These are phyloP conservation scores for Mayamaea pseudoterrestris DNA, from an alignment of 108 stramenopile species.

Conservation along the genomic window DNA sequence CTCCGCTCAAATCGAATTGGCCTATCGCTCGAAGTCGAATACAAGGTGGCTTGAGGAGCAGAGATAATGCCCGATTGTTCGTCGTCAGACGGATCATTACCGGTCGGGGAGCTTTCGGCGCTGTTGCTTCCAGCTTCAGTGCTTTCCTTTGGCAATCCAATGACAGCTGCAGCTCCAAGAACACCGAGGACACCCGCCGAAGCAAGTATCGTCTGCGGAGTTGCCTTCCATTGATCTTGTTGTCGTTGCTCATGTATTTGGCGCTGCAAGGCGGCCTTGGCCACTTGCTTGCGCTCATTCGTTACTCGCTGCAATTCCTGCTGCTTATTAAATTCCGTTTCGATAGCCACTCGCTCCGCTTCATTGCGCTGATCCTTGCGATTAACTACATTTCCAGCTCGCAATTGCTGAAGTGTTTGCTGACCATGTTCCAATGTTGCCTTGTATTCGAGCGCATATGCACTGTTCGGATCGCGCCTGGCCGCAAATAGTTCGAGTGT, in stretches of 20 bases:
- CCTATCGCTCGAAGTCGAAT: background rate
- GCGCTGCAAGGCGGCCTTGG: background rate
- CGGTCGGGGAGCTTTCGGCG: background rate
- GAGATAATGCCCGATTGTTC: background rate
- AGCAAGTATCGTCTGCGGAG: background rate
- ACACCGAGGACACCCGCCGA: background rate
- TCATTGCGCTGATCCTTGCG: slow-evolving; percentile 22
- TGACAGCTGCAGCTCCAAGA: background rate
- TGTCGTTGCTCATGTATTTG: background rate
- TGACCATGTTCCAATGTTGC: slow-evolving; percentile 14
- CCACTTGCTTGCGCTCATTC: background rate
- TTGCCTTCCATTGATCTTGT: background rate
- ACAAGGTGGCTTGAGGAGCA: no score
- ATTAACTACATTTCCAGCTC: slow-evolving; percentile 11
- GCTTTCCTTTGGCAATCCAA: background rate
- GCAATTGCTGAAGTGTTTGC: slow-evolving; percentile 11
- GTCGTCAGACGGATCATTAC: background rate
- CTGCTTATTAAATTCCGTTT: slow-evolving; percentile 10
- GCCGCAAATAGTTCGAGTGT: slow-evolving; percentile 9
- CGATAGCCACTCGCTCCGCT: slow-evolving; percentile 17
- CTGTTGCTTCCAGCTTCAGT: background rate
- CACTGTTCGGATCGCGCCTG: slow-evolving; percentile 3
- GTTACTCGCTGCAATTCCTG: slow-evolving; percentile 2
- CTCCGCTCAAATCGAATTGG: slow-evolving; percentile 1
- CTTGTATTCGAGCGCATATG: slow-evolving; percentile 6